Base-by-base conservation (phyloP, 305 asterid genomes). In the Rubia balearica region DNA sequence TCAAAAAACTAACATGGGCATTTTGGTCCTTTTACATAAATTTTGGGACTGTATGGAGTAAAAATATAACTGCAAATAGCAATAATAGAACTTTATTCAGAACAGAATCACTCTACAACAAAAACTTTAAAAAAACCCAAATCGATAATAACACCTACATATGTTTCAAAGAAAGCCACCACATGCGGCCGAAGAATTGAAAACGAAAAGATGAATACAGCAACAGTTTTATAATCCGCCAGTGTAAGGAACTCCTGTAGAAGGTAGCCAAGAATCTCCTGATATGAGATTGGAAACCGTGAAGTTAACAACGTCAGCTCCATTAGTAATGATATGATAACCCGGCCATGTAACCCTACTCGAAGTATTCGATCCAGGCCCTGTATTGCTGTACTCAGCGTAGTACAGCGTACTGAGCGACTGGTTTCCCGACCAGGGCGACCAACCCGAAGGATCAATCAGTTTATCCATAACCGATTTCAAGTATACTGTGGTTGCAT, bases 311-410 rank as follows among this genome's bases (percentile, higher is more conserved):
- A 89, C 92, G n/a, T 84, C 88, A 1, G 82, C 71, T 6, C 75
- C 78, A 57, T 73, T 76, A 8, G 73, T 69, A 3, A 87, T 81
- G 3, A 79, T 48, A 36, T 61, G 96, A 55, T 81, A 85, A 4
- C 96, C 98, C 3, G 76, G 82, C 98, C 96, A 91, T 3, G 79
- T 82, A 41, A 89, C 98, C 22, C 98, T 75, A 0, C 46, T 68
- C 5, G 69, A 6, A 0, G 89, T 84, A n/a, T 76, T 30, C 0
- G 97, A 80, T 6, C 96, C 97, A 0, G 89, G 88, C 19, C 97
- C 96, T 0, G 74, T 16, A 74, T 91, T 91, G 0, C 68, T 73
- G 51, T 65, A 91, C 80, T 91, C 96, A 0, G 85, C 96, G 45
- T 91, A 91, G 27, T 85, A 91, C 73, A 82, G 80, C 0, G 96